phyloP scores from a whole-genome alignment of 2,329 filamentous ascomycete genomes.

The Calonectria naviculata region DNA sequence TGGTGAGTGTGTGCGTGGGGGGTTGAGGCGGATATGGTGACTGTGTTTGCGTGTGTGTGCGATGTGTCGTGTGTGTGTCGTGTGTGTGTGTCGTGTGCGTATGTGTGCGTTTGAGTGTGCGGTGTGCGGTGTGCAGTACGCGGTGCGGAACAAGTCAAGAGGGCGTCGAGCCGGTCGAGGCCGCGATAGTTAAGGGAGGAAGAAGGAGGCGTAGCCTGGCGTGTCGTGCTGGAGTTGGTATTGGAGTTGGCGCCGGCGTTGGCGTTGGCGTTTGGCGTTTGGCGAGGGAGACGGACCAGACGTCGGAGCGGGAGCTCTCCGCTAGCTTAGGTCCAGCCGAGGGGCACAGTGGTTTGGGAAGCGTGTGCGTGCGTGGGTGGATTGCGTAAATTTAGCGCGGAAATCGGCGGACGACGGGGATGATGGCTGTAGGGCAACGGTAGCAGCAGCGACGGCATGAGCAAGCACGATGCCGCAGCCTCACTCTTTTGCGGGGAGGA shows the following conservation, averaged over 20 bases:
- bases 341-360: neutral
- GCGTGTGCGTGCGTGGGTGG: neutral
- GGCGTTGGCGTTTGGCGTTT: neutral
- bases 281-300: conserved; percentile 10
- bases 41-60: neutral
- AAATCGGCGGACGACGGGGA: conserved; percentile 14
- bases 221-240: neutral
- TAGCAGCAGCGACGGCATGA: neutral
- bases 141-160: neutral
- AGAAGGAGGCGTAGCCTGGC: neutral
- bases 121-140: neutral
- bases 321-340: neutral
- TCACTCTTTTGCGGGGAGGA: neutral
- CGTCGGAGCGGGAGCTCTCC: conserved; percentile 4
- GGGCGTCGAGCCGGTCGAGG: neutral
- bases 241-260: neutral
- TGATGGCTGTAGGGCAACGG: neutral
- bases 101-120: neutral
- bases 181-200: neutral
- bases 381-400: neutral
- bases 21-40: neutral
- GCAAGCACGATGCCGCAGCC: neutral
- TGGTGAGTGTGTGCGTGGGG: conserved; percentile 3
- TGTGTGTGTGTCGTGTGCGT: neutral
- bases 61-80: neutral